phyloP scores from a whole-genome alignment of 2,329 filamentous ascomycete species.

The Pestalotiopsis sp. region DNA sequence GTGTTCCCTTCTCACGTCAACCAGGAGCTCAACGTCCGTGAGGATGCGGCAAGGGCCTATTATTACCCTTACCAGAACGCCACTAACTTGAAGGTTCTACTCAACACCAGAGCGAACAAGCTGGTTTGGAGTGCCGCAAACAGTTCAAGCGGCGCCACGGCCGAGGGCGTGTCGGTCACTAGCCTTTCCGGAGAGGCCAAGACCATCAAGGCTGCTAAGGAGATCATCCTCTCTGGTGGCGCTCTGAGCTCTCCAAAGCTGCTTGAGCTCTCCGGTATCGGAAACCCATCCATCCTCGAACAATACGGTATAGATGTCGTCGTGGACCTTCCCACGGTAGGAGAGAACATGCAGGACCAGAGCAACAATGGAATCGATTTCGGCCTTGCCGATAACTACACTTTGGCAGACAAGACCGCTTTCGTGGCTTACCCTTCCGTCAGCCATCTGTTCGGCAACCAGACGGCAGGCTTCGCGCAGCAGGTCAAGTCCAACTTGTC shows the following conservation, averaged over 20 bases:
- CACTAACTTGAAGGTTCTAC: conserved; percentile 42
- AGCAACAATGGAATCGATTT: conserved; percentile 27
- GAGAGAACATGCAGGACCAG: conserved; percentile 42
- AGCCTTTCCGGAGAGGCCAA: conserved; percentile 19
- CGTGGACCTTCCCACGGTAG: conserved; percentile 38
- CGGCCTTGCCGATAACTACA: conserved; percentile 29
- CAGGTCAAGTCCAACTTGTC: conserved; percentile 9
- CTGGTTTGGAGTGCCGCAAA: conserved; percentile 35
- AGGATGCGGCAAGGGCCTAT: conserved; percentile 49
- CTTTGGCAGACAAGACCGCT: conserved; percentile 1
- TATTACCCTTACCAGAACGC: conserved; percentile 43
- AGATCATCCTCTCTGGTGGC: conserved; percentile 37
- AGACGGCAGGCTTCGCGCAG: conserved; percentile 4
- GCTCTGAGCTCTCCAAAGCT: conserved; percentile 25
- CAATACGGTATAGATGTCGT: conserved; percentile 34
- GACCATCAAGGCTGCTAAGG: conserved; percentile 21
- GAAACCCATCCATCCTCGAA: conserved; percentile 36
- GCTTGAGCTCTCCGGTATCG: conserved; percentile 24
- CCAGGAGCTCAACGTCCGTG: conserved; percentile 35
- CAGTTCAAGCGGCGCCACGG: conserved; percentile 5
- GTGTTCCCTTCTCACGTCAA: conserved; percentile 44
- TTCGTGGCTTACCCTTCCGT: conserved; percentile 9
- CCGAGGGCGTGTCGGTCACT: conserved; percentile 32
- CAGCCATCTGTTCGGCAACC: conserved; percentile 13
- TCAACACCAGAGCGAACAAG: conserved; percentile 41